Evolutionary conservation across 805 yeast genomes (phyloP).

Genomic region (Candida loeiensis): DNA sequence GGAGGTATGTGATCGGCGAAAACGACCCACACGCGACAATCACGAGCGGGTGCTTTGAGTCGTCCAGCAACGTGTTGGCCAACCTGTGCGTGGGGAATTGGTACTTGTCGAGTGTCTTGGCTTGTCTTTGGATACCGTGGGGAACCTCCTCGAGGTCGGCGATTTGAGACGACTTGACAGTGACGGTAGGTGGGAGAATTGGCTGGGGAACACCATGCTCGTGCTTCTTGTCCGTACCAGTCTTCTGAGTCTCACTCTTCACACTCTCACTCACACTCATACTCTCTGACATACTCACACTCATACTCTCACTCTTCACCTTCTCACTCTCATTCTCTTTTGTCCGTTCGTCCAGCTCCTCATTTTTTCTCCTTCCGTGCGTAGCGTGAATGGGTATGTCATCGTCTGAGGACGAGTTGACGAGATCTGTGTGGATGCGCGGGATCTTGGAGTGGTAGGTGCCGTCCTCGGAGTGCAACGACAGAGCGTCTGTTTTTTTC

Average conservation of each 20-base stretch:
- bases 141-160: conserved; percentile 98
- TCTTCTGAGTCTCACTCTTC: too few relatives aligned
- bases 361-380: background rate
- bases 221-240: too few relatives aligned
- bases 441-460: conserved; percentile 45
- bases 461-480: conserved; percentile 11
- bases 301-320: too few relatives aligned
- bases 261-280: too few relatives aligned
- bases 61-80: conserved; percentile 63
- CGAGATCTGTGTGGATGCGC: conserved; percentile 52
- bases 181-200: conserved; percentile 40
- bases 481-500: conserved; percentile 10
- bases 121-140: conserved; percentile 87
- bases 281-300: too few relatives aligned
- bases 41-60: conserved; percentile 82
- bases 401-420: conserved; percentile 45
- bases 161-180: conserved; percentile 57
- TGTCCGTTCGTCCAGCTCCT: too few relatives aligned
- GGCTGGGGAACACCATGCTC: too few relatives aligned
- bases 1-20: conserved; percentile 92
- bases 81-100: conserved; percentile 85
- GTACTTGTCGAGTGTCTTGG: conserved; percentile 64
- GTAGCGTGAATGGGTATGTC: conserved; percentile 11
- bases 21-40: conserved; percentile 97
- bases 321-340: too few relatives aligned